These are phyloP conservation scores for Blastocystis sp. DNA, from an alignment of 352 stramenopile species.

Conservation along the genomic window DNA sequence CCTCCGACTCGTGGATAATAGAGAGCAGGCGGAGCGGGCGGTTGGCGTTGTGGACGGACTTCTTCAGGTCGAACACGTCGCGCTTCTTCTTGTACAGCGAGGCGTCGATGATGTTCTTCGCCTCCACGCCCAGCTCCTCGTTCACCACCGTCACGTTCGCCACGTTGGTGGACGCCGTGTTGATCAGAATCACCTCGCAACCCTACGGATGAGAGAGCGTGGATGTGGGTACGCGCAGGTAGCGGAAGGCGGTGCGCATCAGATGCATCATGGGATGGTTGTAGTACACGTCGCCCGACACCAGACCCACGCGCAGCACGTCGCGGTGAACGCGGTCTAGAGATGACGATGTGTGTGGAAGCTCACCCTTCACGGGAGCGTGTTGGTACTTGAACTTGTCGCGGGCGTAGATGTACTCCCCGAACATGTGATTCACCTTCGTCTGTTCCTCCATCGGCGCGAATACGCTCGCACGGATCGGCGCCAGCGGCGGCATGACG, in stretches of 20 bases:
- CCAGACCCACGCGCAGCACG: slow-evolving; percentile 55
- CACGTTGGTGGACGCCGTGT: background rate
- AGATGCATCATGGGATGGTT: slow-evolving; percentile 72
- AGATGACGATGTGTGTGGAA: background rate
- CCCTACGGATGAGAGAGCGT: background rate
- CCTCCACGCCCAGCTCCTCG: slow-evolving; percentile 4
- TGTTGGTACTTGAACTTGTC: background rate
- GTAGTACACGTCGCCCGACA: slow-evolving; percentile 58
- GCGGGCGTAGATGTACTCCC: background rate
- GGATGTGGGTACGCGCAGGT: background rate
- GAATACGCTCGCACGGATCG: slow-evolving; percentile 51
- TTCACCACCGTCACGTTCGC: background rate
- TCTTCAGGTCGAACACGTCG: slow-evolving; percentile 28
- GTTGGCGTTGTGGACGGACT: background rate
- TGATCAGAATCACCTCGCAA: slow-evolving; percentile 63
- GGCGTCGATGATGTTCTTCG: background rate
- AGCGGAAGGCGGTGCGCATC: slow-evolving; percentile 42
- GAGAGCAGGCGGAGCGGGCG: background rate
- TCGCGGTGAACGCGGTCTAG: background rate
- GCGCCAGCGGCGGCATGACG: slow-evolving; percentile 2
- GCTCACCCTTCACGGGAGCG: background rate
- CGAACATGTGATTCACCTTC: slow-evolving; percentile 34
- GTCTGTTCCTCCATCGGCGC: slow-evolving; percentile 31
- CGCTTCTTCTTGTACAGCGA: background rate
- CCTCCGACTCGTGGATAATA: background rate